Evolutionary conservation across 352 stramenopile species (phyloP).

Genomic region (Phytophthora hibernalis): DNA sequence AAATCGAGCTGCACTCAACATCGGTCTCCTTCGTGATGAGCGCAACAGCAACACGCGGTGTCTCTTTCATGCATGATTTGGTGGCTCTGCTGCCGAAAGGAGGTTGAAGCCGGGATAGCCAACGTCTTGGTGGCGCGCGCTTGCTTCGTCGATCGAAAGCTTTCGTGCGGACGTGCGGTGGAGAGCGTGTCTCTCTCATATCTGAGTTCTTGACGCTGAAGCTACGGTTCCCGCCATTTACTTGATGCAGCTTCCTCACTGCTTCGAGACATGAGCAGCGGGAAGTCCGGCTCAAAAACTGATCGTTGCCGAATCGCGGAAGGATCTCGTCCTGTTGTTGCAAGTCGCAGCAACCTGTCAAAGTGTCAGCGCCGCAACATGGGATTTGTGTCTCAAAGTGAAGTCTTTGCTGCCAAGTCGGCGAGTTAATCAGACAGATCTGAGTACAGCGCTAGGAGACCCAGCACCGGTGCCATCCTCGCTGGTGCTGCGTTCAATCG

Average conservation of each 20-base stretch:
- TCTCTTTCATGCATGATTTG: conserved; percentile 28
- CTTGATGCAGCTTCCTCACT: not conserved
- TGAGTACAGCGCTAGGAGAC: too few species aligned
- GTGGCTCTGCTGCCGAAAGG: not conserved
- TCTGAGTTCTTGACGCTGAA: not conserved
- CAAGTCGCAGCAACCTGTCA: not conserved
- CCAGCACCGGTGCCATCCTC: not conserved
- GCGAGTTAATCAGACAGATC: not conserved
- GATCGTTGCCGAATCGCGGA: conserved; percentile 34
- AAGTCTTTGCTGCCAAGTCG: conserved; percentile 2
- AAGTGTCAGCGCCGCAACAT: not conserved
- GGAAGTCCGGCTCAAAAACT: conserved; percentile 36
- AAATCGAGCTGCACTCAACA: conserved; percentile 3
- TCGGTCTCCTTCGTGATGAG: conserved; percentile 22
- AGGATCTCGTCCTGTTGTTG: conserved; percentile 33
- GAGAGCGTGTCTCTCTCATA: too few species aligned
- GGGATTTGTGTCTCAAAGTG: too few species aligned
- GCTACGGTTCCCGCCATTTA: not conserved
- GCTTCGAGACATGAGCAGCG: conserved; percentile 33
- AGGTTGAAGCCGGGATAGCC: not conserved
- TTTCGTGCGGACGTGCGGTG: too few species aligned
- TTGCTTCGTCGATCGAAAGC: too few species aligned
- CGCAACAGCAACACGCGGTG: conserved; percentile 9
- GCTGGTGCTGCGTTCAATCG: not conserved
- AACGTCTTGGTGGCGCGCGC: too few species aligned